These are phyloP conservation scores for Ophiocordyceps unilateralis DNA, from an alignment of 2,329 filamentous ascomycete genomes.

Conservation along the genomic window DNA sequence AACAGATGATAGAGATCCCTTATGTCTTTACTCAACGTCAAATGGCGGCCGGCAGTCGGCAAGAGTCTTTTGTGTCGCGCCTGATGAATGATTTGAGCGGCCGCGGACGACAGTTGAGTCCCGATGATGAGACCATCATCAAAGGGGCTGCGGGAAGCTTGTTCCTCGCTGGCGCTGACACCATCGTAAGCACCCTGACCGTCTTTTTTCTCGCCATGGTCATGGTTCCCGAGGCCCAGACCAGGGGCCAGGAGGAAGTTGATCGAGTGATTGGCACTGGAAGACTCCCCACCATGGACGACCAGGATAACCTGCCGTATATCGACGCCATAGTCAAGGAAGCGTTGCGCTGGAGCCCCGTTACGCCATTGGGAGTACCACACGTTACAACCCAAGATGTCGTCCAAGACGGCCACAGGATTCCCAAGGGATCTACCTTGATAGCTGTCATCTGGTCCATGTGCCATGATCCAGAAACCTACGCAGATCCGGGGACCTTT, in stretches of 20 bases:
- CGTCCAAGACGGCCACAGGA: constrained; percentile 6
- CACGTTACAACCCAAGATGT: constrained; percentile 17
- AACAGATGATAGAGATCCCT: not conserved
- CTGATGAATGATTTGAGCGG: not conserved
- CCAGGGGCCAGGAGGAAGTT: constrained; percentile 21
- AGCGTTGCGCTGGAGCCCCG: constrained; percentile 12
- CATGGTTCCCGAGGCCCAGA: constrained; percentile 23
- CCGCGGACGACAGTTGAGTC: not conserved
- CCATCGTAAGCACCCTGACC: not conserved
- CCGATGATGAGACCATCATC: constrained; percentile 1
- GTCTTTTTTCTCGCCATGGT: constrained; percentile 29
- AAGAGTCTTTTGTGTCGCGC: not conserved
- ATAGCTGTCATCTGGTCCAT: constrained; percentile 12
- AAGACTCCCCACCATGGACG: constrained; percentile 23
- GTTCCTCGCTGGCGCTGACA: constrained; percentile 5
- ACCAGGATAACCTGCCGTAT: constrained; percentile 27
- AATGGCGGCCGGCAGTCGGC: not conserved
- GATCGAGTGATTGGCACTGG: constrained; percentile 23
- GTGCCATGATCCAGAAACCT: constrained; percentile 51
- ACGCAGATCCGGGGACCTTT: constrained; percentile 24
- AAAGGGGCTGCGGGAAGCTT: constrained; percentile 1
- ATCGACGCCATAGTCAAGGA: constrained; percentile 15
- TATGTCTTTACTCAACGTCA: not conserved
- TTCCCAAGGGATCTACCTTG: constrained; percentile 12
- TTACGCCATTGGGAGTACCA: constrained; percentile 18